phyloP scores from a whole-genome alignment of 164 flowering plant genomes.

The Magnolia sinica region DNA sequence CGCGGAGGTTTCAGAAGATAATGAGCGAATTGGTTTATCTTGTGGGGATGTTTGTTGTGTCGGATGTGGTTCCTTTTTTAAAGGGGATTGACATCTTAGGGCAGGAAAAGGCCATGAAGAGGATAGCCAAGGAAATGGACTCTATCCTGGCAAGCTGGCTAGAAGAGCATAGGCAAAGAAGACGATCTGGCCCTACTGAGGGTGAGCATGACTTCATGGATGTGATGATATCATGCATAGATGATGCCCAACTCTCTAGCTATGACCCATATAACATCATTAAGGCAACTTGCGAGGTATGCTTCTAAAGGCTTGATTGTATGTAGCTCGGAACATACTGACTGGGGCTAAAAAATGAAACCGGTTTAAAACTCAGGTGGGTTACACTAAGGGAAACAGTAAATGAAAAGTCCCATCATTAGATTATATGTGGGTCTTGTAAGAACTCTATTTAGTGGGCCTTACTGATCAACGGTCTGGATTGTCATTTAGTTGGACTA shows the following conservation, averaged over 20 bases:
- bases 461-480: too few species aligned
- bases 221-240: slow-evolving; percentile 20
- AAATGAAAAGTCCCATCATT: too few species aligned
- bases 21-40: not conserved
- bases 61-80: slow-evolving; percentile 8
- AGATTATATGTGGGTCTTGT: too few species aligned
- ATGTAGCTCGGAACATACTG: too few species aligned
- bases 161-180: slow-evolving; percentile 9
- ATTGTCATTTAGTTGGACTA: too few species aligned
- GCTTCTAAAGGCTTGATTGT: not conserved
- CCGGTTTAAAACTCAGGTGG: too few species aligned
- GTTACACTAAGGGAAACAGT: too few species aligned
- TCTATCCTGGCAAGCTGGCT: not conserved
- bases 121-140: slow-evolving; percentile 2
- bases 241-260: slow-evolving; percentile 1
- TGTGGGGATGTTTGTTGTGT: not conserved
- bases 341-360: too few species aligned
- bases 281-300: slow-evolving; percentile 13
- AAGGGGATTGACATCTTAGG: slow-evolving; percentile 6
- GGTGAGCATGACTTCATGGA: slow-evolving; percentile 23
- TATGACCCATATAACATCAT: slow-evolving; percentile 5
- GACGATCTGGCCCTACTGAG: not conserved
- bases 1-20: slow-evolving; percentile 4
- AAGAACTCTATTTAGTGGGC: too few species aligned
- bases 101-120: slow-evolving; percentile 6